phyloP scores from a whole-genome alignment of 257 asterid species.

The Leptodermis oblonga region DNA sequence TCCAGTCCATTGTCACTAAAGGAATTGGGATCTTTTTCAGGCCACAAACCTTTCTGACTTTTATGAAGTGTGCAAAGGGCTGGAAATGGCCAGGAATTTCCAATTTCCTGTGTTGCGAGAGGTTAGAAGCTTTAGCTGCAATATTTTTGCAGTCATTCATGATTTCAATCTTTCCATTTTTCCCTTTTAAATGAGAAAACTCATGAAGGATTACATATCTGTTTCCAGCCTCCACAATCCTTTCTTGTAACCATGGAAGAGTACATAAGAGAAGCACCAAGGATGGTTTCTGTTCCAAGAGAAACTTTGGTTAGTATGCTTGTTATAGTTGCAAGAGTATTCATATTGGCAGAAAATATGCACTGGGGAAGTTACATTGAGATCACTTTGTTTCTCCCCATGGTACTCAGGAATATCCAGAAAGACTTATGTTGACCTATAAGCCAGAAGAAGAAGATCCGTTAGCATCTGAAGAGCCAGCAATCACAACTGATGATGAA shows the following conservation, averaged over 20 bases:
- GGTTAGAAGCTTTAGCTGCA: slow-evolving; percentile 35
- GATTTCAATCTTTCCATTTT: slow-evolving; percentile 1
- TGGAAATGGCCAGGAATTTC: slow-evolving; percentile 96
- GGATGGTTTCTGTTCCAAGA: slow-evolving; percentile 45
- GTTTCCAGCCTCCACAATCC: slow-evolving; percentile 51
- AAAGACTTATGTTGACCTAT: slow-evolving; percentile 91
- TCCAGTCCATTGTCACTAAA: slow-evolving; percentile 10
- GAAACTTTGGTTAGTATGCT: slow-evolving; percentile 38
- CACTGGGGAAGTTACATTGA: background rate
- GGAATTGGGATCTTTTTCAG: slow-evolving; percentile 34
- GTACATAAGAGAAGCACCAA: slow-evolving; percentile 50
- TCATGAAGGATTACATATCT: slow-evolving; percentile 11
- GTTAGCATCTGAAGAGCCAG: slow-evolving; percentile 57
- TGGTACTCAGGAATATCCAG: slow-evolving; percentile 76
- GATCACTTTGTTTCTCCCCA: background rate
- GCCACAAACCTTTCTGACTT: slow-evolving; percentile 87
- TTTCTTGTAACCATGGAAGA: slow-evolving; percentile 57
- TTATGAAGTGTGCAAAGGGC: slow-evolving; percentile 90
- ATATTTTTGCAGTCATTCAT: slow-evolving; percentile 2
- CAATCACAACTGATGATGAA: slow-evolving; percentile 44
- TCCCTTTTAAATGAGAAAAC: background rate
- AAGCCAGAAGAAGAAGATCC: slow-evolving; percentile 77
- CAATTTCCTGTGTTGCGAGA: slow-evolving; percentile 93
- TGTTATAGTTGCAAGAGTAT: background rate
- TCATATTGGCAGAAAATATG: background rate